phyloP scores from a whole-genome alignment of 169 alveolate genomes.

The Plasmodium fragile region DNA sequence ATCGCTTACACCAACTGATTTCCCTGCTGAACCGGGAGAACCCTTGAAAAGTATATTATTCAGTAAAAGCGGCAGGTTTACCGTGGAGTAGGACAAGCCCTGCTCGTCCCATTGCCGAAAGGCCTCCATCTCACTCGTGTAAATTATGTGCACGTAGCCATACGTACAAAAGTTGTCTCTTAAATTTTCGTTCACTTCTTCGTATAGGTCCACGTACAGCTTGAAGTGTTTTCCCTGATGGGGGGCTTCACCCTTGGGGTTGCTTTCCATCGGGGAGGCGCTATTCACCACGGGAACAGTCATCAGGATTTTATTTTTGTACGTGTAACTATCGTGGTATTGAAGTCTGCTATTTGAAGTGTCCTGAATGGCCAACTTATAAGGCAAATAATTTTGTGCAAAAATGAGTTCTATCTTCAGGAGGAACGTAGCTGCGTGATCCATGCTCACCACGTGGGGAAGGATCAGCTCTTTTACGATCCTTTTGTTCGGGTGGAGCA shows the following conservation, averaged over 20 bases:
- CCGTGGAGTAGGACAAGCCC: not conserved
- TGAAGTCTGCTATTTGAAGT: not conserved
- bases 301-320: slow-evolving; percentile 43
- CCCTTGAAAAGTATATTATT: slow-evolving; percentile 15
- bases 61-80: slow-evolving; percentile 18
- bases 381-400: slow-evolving; percentile 37
- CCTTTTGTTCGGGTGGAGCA: slow-evolving; percentile 11
- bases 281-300: slow-evolving; percentile 13
- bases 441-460: slow-evolving; percentile 4
- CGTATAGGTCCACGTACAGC: slow-evolving; percentile 28
- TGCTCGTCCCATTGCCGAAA: not conserved
- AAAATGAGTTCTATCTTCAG: slow-evolving; percentile 31
- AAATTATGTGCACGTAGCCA: slow-evolving; percentile 30
- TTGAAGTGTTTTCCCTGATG: not conserved
- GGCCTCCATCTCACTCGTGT: slow-evolving; percentile 4
- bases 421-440: not conserved
- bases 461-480: slow-evolving; percentile 12
- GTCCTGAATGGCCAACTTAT: slow-evolving; percentile 16
- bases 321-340: slow-evolving; percentile 15
- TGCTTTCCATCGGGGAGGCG: not conserved
- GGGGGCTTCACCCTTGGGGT: not conserved
- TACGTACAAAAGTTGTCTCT: slow-evolving; percentile 27
- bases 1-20: not conserved
- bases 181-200: slow-evolving; percentile 21
- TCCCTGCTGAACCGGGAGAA: not conserved